Evolutionary conservation across 1,139 yeast species (phyloP), one percentile per base, ranked within the genome.

Genomic region (Wickerhamiella infanticola): DNA sequence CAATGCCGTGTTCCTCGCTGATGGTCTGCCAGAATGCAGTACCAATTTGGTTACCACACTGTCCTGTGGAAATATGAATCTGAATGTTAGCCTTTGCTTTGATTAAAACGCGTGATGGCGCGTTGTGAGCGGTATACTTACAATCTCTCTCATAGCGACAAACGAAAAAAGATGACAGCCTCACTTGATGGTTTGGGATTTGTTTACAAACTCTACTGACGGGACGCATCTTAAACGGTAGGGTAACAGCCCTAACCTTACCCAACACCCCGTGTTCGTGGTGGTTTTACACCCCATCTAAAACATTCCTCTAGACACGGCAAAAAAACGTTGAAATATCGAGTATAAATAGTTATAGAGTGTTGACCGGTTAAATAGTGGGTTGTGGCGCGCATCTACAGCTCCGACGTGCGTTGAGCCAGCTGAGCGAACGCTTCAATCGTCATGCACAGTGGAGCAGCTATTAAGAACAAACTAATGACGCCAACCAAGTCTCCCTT

Each of bases 1-100:
- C 96, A 60, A 90, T 75, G 42, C 96, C 96, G 62, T 90, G 98
- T 68, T 90, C 98, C 53, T 85, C 93, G 70, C 94, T 81, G 61
- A 90, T 90, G 46, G 96, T 85, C 70, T 88, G 94, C 96, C 67
- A 61, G 47, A 53, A 53, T 25, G 56, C 51, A 9, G 51, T 48
- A 24, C 54, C 88, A 59, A 90, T 86, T 72, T 90, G 98, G 78
- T 90, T 90, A 79, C 98, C 98, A 79, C 98, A 90, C 73, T 88
- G 97, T 68, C 97, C 97, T 49, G 96, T 81, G 52, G 96, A 88
- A 67, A 88, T 75, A 69, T 88, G 97, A 67, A 88, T 84, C 90
- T 81, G 7, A 11, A 27, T 23, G 27, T 11, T 13, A n/a, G 26
- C 37, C n/a, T 6, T 35, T 35, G 7, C 13, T 35, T 13, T 35